phyloP scores from a whole-genome alignment of 257 asterid species.

The Nicotiana tomentosiformis region DNA sequence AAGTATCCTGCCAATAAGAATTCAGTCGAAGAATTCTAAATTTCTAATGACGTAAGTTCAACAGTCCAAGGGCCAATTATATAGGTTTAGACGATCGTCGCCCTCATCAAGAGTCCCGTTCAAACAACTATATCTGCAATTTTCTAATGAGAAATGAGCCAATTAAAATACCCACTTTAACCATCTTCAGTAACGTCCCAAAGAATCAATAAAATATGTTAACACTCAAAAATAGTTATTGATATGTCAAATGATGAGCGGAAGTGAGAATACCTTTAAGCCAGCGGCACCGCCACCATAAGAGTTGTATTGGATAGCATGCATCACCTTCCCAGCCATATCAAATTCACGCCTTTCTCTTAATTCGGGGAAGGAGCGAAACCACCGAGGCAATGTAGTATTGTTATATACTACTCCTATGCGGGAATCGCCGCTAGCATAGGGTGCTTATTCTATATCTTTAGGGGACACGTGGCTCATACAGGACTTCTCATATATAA shows the following conservation, averaged over 20 bases:
- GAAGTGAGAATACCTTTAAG: constrained; percentile 43
- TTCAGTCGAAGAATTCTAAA: background rate
- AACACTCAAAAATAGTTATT: background rate
- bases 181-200: background rate
- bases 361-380: too few relatives aligned
- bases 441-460: too few relatives aligned
- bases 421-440: too few relatives aligned
- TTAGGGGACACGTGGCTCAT: too few relatives aligned
- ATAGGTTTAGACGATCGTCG: background rate
- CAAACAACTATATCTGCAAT: background rate
- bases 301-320: constrained; percentile 53
- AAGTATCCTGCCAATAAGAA: background rate
- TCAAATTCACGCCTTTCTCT: background rate
- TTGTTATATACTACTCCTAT: too few relatives aligned
- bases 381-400: too few relatives aligned
- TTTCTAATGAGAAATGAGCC: background rate
- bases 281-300: constrained; percentile 81
- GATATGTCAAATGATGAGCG: background rate
- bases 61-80: background rate
- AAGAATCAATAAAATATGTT: background rate
- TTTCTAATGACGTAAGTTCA: background rate
- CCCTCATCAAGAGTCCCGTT: background rate
- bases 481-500: too few relatives aligned
- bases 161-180: background rate
- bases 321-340: constrained; percentile 77